Base-by-base conservation (phyloP, 1,284 basidiomycete genomes). In the Cutaneotrichosporon spelunceum region DNA sequence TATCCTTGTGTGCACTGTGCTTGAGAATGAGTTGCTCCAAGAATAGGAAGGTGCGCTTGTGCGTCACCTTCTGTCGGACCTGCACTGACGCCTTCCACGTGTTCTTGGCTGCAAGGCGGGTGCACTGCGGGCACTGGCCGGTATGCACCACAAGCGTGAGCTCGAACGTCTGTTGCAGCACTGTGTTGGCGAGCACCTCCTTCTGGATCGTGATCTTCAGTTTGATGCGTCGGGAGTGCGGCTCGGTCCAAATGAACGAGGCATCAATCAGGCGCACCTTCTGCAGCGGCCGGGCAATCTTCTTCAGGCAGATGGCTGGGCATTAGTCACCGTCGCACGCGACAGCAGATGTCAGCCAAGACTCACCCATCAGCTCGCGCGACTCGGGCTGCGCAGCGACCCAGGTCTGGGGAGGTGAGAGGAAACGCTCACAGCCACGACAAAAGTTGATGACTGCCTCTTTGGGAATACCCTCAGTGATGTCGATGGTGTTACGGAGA, bases 201-300 rank as follows among this genome's bases (percentile, higher is more conserved):
- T 99, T 98, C 81, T 99, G 96, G 59, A 99, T 94, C 0, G 95
- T 98, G 71, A 99, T 82, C 66, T 96, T 96, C 66, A 99, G 87
- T 57, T 92, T 86, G 65, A 99, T 79, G 56, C 96, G 85, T 77
- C 95, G 95, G 56, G 90, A 93, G 81, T 99, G 95, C 1, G 95
- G 95, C 76, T 99, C 96, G 10, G 95, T 99, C 95, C 96, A 99
- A 74, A 99, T 93, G 78, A 99, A 99, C 67, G 93, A 91, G 0
- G 95, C 95, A 68, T 99, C 95, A 39, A 96, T 96, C 48, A 99
- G 81, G 34, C 95, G 89, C 57, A 99, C 93, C 82, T 93, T 95
- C 72, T 87, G 89, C 34, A 99, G 83, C 23, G 78, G 78, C 26
- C 94, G 91, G 71, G 96, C 95, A 73, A 98, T 87, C 79, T 94